Evolutionary conservation across 2,329 filamentous ascomycete genomes (phyloP).

Genomic region (Coniella lustricola): DNA sequence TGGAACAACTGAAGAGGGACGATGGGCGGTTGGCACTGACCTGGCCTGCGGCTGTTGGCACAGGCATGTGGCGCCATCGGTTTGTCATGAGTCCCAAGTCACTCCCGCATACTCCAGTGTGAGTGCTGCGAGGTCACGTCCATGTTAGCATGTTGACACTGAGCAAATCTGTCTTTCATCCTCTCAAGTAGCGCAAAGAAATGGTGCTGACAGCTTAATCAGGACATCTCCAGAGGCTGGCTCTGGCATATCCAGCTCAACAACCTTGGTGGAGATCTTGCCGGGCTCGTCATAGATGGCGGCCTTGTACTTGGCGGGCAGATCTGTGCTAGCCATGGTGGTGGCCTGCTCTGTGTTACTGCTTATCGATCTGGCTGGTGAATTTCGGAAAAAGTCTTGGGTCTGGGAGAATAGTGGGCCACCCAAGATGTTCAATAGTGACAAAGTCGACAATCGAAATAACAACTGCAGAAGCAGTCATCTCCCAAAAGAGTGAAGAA

Average conservation of each 20-base stretch:
- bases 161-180: too few species aligned
- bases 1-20: too few species aligned
- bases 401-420: too few species aligned
- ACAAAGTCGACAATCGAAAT: too few species aligned
- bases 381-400: too few species aligned
- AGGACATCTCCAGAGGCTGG: conserved; percentile 13
- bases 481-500: too few species aligned
- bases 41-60: conserved; percentile 15
- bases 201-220: conserved; percentile 10
- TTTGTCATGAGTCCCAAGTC: conserved; percentile 17
- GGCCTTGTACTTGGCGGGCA: conserved; percentile 11
- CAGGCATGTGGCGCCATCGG: conserved; percentile 12
- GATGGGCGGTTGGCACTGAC: conserved; percentile 8
- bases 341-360: not conserved
- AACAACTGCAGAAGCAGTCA: too few species aligned
- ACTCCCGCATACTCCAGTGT: conserved; percentile 18
- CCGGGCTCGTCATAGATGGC: conserved; percentile 13
- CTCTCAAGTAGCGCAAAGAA: not conserved
- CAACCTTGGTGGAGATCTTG: conserved; percentile 10
- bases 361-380: too few species aligned
- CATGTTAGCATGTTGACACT: not conserved
- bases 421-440: too few species aligned
- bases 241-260: conserved; percentile 14
- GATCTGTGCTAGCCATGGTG: conserved; percentile 7
- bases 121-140: conserved; percentile 9